Percentiles rank a stretch among this genome's conserved stretches.
Conservation (phyloP, 768 basidiomycete species). For the Macrolepiota fuliginosa region DNA sequence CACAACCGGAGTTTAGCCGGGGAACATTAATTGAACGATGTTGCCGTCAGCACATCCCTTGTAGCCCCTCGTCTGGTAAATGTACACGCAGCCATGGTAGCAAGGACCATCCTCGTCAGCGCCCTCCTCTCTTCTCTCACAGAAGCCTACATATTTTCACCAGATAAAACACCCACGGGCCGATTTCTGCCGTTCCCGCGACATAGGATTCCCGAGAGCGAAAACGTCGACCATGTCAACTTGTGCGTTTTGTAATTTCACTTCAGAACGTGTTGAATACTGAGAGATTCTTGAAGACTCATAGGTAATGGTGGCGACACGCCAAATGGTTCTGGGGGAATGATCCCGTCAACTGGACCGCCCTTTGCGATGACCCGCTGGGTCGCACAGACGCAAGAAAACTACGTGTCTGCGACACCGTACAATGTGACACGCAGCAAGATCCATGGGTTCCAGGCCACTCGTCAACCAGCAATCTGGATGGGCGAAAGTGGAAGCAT, state of each 20-base stretch:
- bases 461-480: slow-evolving; percentile 86
- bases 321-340: slow-evolving; percentile 71
- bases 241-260: slow-evolving; percentile 21
- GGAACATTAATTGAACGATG: not conserved
- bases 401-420: slow-evolving; percentile 72
- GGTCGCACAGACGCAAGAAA: slow-evolving; percentile 77
- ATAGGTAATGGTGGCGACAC: slow-evolving; percentile 74
- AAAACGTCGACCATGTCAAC: slow-evolving; percentile 29
- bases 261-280: too few species aligned
- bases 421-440: slow-evolving; percentile 42
- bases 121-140: not conserved
- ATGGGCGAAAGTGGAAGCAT: slow-evolving; percentile 79
- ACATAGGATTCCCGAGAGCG: slow-evolving; percentile 18
- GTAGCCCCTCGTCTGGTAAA: not conserved
- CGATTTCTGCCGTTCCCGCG: slow-evolving; percentile 11
- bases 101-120: not conserved
- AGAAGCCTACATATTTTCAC: slow-evolving; percentile 5
- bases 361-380: slow-evolving; percentile 87
- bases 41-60: not conserved
- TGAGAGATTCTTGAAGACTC: slow-evolving; percentile 27
- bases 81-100: slow-evolving; percentile 2
- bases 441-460: slow-evolving; percentile 77
- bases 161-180: slow-evolving; percentile 1
- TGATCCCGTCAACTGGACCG: slow-evolving; percentile 73
- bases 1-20: slow-evolving; percentile 8